phyloP scores from a whole-genome alignment of 2,329 filamentous ascomycete species.

The Aspergillus sojae region DNA sequence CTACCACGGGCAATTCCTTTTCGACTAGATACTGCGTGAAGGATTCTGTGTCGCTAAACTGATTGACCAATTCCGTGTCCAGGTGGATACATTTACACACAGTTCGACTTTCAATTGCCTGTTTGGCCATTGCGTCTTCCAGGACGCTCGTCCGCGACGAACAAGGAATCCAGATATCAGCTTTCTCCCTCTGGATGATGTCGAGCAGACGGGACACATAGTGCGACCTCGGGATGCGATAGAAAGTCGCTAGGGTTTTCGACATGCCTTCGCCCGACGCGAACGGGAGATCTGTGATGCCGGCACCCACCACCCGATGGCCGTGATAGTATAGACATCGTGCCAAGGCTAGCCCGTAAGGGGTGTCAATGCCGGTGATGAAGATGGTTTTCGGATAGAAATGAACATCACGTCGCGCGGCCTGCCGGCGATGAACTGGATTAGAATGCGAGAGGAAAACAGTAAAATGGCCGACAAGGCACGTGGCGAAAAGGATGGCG shows the following conservation, averaged over 20 bases:
- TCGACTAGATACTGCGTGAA: conserved; percentile 64
- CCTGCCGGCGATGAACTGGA: conserved; percentile 24
- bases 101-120: conserved; percentile 61
- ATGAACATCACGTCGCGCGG: conserved; percentile 31
- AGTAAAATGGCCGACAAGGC: conserved; percentile 33
- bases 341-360: conserved; percentile 69
- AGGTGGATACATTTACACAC: conserved; percentile 67
- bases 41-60: conserved; percentile 65
- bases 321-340: conserved; percentile 65
- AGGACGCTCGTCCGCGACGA: conserved; percentile 68
- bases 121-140: conserved; percentile 68
- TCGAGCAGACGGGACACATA: conserved; percentile 63
- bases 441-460: conserved; percentile 23
- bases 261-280: conserved; percentile 63
- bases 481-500: conserved; percentile 44
- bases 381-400: conserved; percentile 61
- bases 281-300: conserved; percentile 56
- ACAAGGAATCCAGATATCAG: conserved; percentile 74
- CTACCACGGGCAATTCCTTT: conserved; percentile 58
- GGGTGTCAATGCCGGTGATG: conserved; percentile 73
- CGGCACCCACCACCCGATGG: conserved; percentile 72
- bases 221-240: conserved; percentile 49
- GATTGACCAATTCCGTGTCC: conserved; percentile 56
- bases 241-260: conserved; percentile 57
- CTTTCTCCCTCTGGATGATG: conserved; percentile 61